phyloP scores from a whole-genome alignment of 2,329 filamentous ascomycete genomes.

The Chaetomium olivaceum region DNA sequence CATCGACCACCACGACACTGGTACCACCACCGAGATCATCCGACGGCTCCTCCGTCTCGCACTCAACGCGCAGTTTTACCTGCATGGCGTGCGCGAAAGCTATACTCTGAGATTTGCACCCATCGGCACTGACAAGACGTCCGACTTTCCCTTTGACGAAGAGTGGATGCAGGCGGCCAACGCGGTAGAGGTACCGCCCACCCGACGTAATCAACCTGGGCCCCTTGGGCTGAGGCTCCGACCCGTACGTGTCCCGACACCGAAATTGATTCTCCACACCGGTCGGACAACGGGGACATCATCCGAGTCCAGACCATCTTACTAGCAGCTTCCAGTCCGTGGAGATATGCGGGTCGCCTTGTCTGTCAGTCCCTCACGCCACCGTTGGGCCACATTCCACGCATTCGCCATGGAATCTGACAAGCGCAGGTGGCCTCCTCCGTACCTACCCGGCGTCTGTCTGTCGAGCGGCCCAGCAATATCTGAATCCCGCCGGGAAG shows the following conservation, averaged over 20 bases:
- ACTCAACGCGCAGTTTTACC: not conserved
- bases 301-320: not conserved
- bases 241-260: not conserved
- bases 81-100: not conserved
- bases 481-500: not conserved
- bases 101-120: not conserved
- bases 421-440: not conserved
- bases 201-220: too few species aligned
- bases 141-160: not conserved
- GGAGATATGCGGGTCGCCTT: not conserved
- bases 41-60: not conserved
- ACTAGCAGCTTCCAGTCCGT: not conserved
- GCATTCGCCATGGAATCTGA: too few species aligned
- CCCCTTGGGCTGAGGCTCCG: too few species aligned
- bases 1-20: accelerated
- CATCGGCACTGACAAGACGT: not conserved
- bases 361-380: not conserved
- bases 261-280: not conserved
- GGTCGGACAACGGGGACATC: not conserved
- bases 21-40: not conserved
- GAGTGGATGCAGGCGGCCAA: not conserved
- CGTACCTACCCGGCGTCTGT: not conserved
- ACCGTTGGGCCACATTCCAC: too few species aligned
- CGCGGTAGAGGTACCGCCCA: not conserved
- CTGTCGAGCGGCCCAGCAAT: not conserved